Evolutionary conservation across 768 basidiomycete species (phyloP).

Genomic region (Cubamyces lactineus): DNA sequence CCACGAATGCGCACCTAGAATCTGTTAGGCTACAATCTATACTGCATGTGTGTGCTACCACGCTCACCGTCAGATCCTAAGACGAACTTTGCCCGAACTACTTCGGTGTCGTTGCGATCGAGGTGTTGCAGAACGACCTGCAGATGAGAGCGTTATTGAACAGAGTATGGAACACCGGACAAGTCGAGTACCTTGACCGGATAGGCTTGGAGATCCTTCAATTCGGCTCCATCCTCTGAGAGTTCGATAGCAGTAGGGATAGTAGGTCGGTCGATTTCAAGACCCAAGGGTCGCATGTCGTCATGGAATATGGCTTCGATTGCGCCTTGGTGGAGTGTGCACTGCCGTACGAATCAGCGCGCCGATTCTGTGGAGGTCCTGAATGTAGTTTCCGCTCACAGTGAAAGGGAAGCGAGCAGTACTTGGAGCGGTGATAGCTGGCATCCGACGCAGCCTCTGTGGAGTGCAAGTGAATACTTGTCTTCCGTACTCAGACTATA

Average conservation of each 20-base stretch:
- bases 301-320: conserved; percentile 64
- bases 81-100: conserved; percentile 39
- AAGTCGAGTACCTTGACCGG: conserved; percentile 31
- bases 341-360: conserved; percentile 34
- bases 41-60: neutral
- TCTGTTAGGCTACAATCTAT: neutral
- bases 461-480: neutral
- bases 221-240: conserved; percentile 42
- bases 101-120: conserved; percentile 34
- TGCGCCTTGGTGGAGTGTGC: conserved; percentile 65
- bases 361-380: no score
- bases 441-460: conserved; percentile 63
- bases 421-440: conserved; percentile 62
- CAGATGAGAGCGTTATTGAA: neutral
- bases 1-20: conserved; percentile 39
- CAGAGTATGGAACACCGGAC: neutral
- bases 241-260: conserved; percentile 49
- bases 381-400: conserved; percentile 36
- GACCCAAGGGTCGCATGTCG: conserved; percentile 51
- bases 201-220: conserved; percentile 42
- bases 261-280: conserved; percentile 42
- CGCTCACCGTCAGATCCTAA: conserved; percentile 40
- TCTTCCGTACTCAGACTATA: neutral
- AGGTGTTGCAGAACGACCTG: conserved; percentile 51
- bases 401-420: conserved; percentile 75